These are phyloP conservation scores for Chondrus crispus DNA, from an alignment of 23 red algal species.

Conservation along the genomic window DNA sequence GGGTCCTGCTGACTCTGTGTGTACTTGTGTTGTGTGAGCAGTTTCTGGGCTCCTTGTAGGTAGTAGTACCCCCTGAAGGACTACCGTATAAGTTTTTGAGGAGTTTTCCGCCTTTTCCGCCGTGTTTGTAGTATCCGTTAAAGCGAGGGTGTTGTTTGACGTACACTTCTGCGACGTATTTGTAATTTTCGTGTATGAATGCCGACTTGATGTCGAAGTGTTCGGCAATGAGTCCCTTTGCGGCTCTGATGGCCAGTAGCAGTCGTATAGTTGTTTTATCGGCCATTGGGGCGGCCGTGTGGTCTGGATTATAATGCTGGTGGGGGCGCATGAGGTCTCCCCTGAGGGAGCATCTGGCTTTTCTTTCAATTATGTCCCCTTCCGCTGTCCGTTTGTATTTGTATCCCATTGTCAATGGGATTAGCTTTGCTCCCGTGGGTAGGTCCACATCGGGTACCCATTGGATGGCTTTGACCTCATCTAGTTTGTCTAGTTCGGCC, in stretches of 20 bases:
- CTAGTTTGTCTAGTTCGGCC: neutral
- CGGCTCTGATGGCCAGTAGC: neutral
- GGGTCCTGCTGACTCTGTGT: constrained; percentile 21
- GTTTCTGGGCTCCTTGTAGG: neutral
- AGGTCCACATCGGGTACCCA: neutral
- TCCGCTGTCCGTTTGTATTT: neutral
- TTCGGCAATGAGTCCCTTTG: neutral
- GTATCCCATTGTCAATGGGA: constrained; percentile 10
- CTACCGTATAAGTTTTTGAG: constrained; percentile 10
- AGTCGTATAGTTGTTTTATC: neutral
- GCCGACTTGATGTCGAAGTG: constrained; percentile 10
- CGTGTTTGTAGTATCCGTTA: neutral
- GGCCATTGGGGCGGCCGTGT: neutral
- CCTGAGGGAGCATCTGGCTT: constrained; percentile 20
- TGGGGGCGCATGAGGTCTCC: constrained; percentile 9
- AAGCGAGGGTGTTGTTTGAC: constrained; percentile 26
- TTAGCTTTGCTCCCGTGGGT: neutral
- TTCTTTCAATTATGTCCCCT: neutral
- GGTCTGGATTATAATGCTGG: neutral
- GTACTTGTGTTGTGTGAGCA: neutral
- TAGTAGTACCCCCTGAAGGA: constrained; percentile 12
- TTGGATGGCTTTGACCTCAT: neutral
- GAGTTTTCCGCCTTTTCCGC: neutral
- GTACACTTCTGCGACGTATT: neutral
- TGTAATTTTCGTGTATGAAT: neutral